phyloP scores from a whole-genome alignment of 108 stramenopile species.

The Pseudonitzschia pungens region DNA sequence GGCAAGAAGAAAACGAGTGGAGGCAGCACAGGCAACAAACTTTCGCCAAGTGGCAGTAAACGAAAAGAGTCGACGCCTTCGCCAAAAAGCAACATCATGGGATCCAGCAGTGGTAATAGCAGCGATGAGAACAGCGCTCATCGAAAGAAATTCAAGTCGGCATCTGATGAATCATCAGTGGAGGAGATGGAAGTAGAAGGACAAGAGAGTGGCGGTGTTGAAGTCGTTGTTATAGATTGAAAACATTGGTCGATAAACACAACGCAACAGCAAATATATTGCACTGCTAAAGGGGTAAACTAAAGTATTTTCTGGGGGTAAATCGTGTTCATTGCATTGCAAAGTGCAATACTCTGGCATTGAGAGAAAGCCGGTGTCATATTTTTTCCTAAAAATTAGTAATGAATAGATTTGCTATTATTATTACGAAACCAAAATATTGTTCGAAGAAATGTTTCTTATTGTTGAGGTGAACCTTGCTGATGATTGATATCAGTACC shows the following conservation, averaged over 20 bases:
- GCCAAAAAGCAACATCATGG: neutral
- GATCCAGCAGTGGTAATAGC: neutral
- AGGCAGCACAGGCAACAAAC: neutral
- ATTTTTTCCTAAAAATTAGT: too few relatives aligned
- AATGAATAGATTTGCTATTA: too few relatives aligned
- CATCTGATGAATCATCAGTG: neutral
- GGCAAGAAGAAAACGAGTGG: neutral
- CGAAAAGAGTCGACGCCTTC: slow-evolving; percentile 4
- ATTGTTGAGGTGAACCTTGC: too few relatives aligned
- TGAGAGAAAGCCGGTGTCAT: too few relatives aligned
- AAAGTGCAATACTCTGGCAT: too few relatives aligned
- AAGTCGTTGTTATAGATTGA: slow-evolving; percentile 5
- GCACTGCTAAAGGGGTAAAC: neutral
- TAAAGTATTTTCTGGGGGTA: too few relatives aligned
- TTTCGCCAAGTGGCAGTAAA: neutral
- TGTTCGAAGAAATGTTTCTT: too few relatives aligned
- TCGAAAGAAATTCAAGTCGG: slow-evolving; percentile 8
- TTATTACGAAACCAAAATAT: too few relatives aligned
- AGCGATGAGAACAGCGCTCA: neutral
- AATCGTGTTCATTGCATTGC: too few relatives aligned
- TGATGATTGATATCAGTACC: too few relatives aligned
- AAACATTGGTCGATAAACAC: neutral
- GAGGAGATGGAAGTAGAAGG: slow-evolving; percentile 1
- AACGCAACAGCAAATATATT: neutral
- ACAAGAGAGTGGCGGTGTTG: neutral